Base-by-base conservation (phyloP, 495 filamentous ascomycete species). In the Daldinia bambusicola region DNA sequence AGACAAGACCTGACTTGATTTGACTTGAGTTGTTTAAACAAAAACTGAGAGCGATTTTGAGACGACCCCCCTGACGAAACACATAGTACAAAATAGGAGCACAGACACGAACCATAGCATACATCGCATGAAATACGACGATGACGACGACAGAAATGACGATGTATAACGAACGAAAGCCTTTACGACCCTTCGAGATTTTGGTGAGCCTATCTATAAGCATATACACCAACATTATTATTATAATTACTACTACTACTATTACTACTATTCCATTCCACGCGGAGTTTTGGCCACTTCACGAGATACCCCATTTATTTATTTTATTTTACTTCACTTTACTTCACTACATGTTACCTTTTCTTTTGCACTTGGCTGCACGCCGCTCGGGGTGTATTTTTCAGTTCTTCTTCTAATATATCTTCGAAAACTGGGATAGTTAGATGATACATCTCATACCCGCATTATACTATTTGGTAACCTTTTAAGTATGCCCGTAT, bases 221-320 rank as follows among this genome's bases (percentile, higher is more conserved):
- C 69, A 77, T 71, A 57, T 64, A 70, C 66, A 60, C 63, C 57
- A 34, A 50, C 20, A 36, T 36, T 36, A 36, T 36, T 36, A 36
- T 10, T 36, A 36, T 26, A 26, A 63, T 36, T 31, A 45, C 57
- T 30, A 66, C 56, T 61, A 36, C 34, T 36, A 36, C 34, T 30
- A 36, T 22, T 30, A 63, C 9, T 31, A 45, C 57, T 38, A 66
- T 61, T 61, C 43, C 55, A 61, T 61, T 58, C 50, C 50, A 66
- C 51, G 34, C 58, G 68, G 67, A 74, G 67, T 67, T 66, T 16
- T 68, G 71, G 75, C 75, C 75, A 79, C 78, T 77, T 79, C 75
- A 78, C 75, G 60, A 71, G 68, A 71, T 71, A 71, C 68, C 68
- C 52, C 32, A 61, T 68, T 61, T 61, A 22, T 43, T 31, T n/a